Base-by-base conservation (phyloP, 169 alveolate species). In the Plasmodium gonderi region DNA sequence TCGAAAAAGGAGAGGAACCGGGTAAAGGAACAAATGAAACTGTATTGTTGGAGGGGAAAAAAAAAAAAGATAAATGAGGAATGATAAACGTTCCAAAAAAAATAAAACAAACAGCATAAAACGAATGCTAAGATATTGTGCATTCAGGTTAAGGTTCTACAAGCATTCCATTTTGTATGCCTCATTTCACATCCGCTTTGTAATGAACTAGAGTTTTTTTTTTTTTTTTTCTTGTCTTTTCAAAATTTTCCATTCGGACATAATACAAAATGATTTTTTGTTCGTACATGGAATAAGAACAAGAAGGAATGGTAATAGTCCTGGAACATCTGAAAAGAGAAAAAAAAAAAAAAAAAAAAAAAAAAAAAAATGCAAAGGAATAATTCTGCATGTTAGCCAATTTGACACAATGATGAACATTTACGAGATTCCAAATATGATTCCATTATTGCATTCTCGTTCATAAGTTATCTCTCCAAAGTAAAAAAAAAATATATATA, bases 1-100 rank as follows among this genome's bases (percentile, higher is more conserved):
- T 7, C 92, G 92, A 64, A 85, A 85, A 31, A 85, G 65, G 44
- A 85, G 85, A 33, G 92, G 92, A 0, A 85, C 23, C 42, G 92
- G 87, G 65, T 85, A 85, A 12, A 85, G 67, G 36, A 85, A 85
- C 29, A 85, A 23, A 65, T 85, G 92, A 76, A 69, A 85, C 92
- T 85, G 79, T 23, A 60, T 14, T 42, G n/a, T n/a, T n/a, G n/a
- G n/a, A n/a, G 42, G 14, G 69, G 68, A 17, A 65, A 38, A 36
- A 65, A 33, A 20, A 26, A n/a, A 38, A 75, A 7, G 47, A 45
- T 38, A 31, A 75, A 29, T 11, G 2, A 69, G 26, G 33, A 40
- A 23, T 6, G 14, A 38, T 75, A n/a, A 36, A 12, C 14, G 1
- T 60, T 7, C 11, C 31, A 60, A 60, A 75, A 75, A 9, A 31